Evolutionary conservation across 176 grass and related monocot genomes (phyloP).

Genomic region (Themeda triandra): DNA sequence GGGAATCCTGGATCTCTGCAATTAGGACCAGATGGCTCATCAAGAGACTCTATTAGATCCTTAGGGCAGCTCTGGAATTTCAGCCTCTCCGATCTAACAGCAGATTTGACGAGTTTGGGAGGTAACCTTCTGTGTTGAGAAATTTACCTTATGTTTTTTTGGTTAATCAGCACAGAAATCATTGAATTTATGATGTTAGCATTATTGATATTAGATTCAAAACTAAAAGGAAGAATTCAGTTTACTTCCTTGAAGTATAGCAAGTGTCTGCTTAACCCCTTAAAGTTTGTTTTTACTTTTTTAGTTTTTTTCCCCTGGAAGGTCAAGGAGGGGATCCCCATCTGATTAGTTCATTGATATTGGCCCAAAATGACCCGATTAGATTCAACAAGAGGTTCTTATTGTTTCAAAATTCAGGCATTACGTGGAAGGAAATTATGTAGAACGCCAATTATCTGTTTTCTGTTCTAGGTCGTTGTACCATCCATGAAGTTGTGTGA

Average conservation of each 20-base stretch:
- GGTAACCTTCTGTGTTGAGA: conserved; percentile 41
- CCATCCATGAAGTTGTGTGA: neutral
- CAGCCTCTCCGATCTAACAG: conserved; percentile 88
- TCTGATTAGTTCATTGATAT: neutral
- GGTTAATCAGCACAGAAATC: neutral
- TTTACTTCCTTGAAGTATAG: neutral
- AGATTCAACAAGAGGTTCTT: neutral
- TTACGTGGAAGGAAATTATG: neutral
- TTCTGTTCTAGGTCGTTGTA: neutral
- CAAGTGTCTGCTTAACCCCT: neutral
- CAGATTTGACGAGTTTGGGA: conserved; percentile 90
- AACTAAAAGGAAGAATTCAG: neutral
- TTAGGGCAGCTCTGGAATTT: conserved; percentile 97
- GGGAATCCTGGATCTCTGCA: conserved; percentile 63
- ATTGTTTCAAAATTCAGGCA: neutral
- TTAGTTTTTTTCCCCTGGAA: neutral
- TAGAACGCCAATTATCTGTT: neutral
- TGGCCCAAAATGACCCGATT: neutral
- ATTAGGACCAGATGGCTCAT: conserved; percentile 68
- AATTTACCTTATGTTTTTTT: conserved; percentile 10
- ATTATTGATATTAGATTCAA: neutral
- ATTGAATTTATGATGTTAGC: neutral
- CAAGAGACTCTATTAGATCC: conserved; percentile 81
- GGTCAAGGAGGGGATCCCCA: neutral
- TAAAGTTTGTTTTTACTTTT: neutral